Evolutionary conservation across 805 yeast species (phyloP).

Genomic region (Candida dajiaensis): DNA sequence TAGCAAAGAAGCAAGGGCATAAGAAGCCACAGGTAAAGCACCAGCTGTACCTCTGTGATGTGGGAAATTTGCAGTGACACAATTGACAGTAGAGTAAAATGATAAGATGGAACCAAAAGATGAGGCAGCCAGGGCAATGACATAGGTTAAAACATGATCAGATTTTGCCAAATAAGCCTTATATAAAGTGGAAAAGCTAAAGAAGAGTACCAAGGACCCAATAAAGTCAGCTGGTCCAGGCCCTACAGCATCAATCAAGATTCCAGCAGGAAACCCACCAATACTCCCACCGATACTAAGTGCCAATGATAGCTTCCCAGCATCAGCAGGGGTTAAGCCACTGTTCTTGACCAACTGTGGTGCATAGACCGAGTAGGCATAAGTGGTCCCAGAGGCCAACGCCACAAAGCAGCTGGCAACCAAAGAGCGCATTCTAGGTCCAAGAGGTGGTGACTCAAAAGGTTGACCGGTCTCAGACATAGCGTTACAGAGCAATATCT

Average conservation of each 20-base stretch:
- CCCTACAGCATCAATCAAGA: constrained; percentile 56
- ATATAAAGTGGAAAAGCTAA: constrained; percentile 49
- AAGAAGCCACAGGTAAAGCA: constrained; percentile 28
- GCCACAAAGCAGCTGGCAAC: constrained; percentile 37
- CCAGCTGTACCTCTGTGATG: constrained; percentile 44
- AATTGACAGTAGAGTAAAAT: constrained; percentile 49
- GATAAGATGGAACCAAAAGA: constrained; percentile 64
- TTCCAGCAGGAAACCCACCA: constrained; percentile 69
- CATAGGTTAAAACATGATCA: constrained; percentile 35
- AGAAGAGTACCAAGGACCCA: constrained; percentile 50
- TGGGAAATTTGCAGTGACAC: constrained; percentile 56
- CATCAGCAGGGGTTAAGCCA: constrained; percentile 50
- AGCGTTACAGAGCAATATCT: no score
- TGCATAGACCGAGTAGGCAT: constrained; percentile 67
- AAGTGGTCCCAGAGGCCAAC: constrained; percentile 70
- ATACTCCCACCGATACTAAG: constrained; percentile 59
- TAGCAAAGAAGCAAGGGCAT: constrained; percentile 65
- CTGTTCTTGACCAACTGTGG: constrained; percentile 61
- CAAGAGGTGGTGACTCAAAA: constrained; percentile 6
- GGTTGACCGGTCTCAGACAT: not conserved
- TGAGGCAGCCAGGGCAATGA: constrained; percentile 44
- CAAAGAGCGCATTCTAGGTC: constrained; percentile 12
- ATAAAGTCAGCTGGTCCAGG: constrained; percentile 45
- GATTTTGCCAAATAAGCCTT: constrained; percentile 37
- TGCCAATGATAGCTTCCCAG: constrained; percentile 60